These are phyloP conservation scores for Chlorella sp. DNA, from an alignment of 139 green algal genomes.

Conservation along the genomic window DNA sequence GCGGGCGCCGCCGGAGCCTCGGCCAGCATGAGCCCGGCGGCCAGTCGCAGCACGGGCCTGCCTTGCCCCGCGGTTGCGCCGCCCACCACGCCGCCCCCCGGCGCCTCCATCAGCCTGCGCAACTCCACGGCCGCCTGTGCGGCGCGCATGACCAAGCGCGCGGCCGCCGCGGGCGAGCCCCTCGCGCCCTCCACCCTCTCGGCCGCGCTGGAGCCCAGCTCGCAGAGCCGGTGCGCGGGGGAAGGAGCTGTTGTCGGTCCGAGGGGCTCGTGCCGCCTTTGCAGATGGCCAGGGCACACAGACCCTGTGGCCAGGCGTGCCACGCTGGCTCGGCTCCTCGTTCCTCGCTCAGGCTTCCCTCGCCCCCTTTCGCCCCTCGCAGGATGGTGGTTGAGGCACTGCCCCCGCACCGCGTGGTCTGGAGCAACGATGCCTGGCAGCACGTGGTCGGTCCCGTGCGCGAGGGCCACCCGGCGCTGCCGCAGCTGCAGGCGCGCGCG, in stretches of 20 bases:
- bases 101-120: neutral
- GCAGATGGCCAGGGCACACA: no score
- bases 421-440: neutral
- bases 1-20: neutral
- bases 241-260: no score
- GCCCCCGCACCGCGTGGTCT: neutral
- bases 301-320: no score
- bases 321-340: no score
- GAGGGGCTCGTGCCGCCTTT: no score
- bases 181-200: neutral
- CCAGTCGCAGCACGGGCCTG: neutral
- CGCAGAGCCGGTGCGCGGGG: neutral
- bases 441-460: neutral
- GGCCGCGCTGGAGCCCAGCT: neutral
- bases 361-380: neutral
- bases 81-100: neutral
- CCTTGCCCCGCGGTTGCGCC: neutral
- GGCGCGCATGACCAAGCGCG: neutral
- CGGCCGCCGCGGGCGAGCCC: neutral
- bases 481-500: neutral
- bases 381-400: neutral
- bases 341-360: neutral
- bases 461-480: neutral
- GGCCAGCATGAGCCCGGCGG: neutral
- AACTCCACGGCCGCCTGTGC: neutral